phyloP scores from a whole-genome alignment of 2,329 filamentous ascomycete genomes.

The Tolypocladium paradoxum region DNA sequence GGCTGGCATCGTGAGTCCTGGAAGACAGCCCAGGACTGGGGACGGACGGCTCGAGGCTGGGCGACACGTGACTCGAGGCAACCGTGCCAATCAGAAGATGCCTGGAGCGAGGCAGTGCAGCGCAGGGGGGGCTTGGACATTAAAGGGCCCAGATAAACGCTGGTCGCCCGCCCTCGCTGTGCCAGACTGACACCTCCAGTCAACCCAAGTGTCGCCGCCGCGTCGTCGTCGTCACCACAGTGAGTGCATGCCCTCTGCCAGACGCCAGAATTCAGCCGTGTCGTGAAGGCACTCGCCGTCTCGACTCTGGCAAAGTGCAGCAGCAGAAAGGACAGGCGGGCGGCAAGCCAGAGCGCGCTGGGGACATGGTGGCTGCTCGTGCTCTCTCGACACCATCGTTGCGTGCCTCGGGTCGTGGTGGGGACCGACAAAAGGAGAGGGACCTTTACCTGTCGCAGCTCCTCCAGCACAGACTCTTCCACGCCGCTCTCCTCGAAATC shows the following conservation, averaged over 20 bases:
- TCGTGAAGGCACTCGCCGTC: not conserved
- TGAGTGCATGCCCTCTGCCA: not conserved
- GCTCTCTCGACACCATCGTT: not conserved
- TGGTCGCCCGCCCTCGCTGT: not conserved
- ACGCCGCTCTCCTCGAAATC: conserved; percentile 97
- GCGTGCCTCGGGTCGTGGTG: not conserved
- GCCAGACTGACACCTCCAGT: not conserved
- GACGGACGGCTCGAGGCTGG: not conserved
- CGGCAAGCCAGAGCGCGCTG: not conserved
- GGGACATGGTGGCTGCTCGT: not conserved
- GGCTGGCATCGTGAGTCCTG: not conserved
- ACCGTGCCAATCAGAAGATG: not conserved
- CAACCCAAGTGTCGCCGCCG: not conserved
- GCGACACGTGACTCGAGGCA: not conserved
- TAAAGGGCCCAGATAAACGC: conserved; percentile 1
- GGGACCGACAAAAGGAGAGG: not conserved
- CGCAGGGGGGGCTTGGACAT: not conserved
- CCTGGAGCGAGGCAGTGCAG: not conserved
- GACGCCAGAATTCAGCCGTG: not conserved
- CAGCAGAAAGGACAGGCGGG: not conserved
- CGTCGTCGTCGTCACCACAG: not conserved
- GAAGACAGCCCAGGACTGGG: not conserved
- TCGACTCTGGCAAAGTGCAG: not conserved
- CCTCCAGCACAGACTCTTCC: conserved; percentile 74
- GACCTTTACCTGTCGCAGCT: conserved; percentile 66